Base-by-base conservation (phyloP, 257 asterid species). In the Solanum appendiculatum region DNA sequence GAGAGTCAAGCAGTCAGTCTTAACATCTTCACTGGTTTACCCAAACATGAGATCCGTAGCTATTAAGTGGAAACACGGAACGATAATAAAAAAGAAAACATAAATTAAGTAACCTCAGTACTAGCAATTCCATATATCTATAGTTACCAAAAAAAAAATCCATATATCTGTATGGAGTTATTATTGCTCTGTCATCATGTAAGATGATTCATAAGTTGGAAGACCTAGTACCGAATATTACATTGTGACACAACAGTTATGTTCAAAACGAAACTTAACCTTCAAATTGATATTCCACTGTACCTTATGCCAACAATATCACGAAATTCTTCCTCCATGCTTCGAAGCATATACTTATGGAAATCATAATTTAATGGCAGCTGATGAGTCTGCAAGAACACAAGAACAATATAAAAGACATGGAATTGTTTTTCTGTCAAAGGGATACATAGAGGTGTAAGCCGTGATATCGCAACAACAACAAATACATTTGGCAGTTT, bases 301-400 rank as follows among this genome's bases (percentile, higher is more conserved):
- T 94, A 97, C 98, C 99, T 95, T 44, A 97, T 95, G 90, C 99
- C 98, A 88, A 97, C 98, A 82, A 96, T 94, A 81, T 95, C 98
- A 80, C 98, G 94, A 90, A 97, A 97, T 93, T 97, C 99, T 89
- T 95, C 98, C 88, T 97, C 99, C 98, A 95, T 95, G 89, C 98
- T 97, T 82, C 99, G 94, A 70, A 94, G 93, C 99, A 97, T 97
- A 89, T 97, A 95, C 86, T 94, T 97, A 36, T 97, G 99, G 89
- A 95, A 97, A 91, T 95, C 98, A 48, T 97, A 95, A 33, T 98
- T 92, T 78, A 94, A 91, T 86, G 98, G 98, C 42, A 97, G 91
- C 83, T 97, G 95, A 91, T 94, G 98, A 89, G 95, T 92, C 99
- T 95, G 98, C 93, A 93, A 86, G 86, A 40, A 13, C 54, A 85